Base-by-base conservation (phyloP, 768 basidiomycete species). In the Phlegmacium glaucopus region DNA sequence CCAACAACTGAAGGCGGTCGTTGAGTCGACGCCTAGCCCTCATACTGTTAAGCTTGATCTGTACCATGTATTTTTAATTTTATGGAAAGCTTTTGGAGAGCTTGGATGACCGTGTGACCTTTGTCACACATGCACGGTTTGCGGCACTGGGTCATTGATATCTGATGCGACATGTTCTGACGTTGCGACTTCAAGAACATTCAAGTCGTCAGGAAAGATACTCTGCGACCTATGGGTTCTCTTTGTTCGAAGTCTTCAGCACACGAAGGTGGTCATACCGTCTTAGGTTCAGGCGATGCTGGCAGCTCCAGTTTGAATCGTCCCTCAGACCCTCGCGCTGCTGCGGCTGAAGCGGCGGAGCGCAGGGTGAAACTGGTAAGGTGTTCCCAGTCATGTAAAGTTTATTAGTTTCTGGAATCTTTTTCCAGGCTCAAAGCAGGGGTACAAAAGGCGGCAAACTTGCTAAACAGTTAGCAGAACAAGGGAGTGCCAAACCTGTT, bases 311-410 rank as follows among this genome's bases (percentile, higher is more conserved):
- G 44, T 32, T 47, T 52, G 58, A 48, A 57, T 43, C 48, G 47
- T 30, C 55, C 54, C 47, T 57, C 56, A 50, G 67, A 80, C 69
- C 66, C 73, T 60, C 76, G 78, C 57, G 65, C 69, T 42, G 81
- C 81, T 61, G 79, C 79, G 44, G 77, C 79, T 61, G 77, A 77
- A 62, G 82, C 82, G 50, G 82, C 82, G 53, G 82, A 82, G 61
- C 75, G 75, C 56, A 72, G 82, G 53, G 52, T 75, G 61, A 71
- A 80, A 65, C 71, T 73, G 58, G 82, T 82, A 56, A 67, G 79
- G 67, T 44, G 49, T 48, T 45, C 22, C 22, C 22, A 22, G 22
- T 47, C 45, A 47, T 51, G 54, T 39, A 45, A 46, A 52, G 48
- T 51, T 48, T 50, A 52, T 42, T 45, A 43, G 15, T 32, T 61